These are phyloP conservation scores for Didymella keratinophila DNA, from an alignment of 2,329 filamentous ascomycete genomes.

Conservation along the genomic window DNA sequence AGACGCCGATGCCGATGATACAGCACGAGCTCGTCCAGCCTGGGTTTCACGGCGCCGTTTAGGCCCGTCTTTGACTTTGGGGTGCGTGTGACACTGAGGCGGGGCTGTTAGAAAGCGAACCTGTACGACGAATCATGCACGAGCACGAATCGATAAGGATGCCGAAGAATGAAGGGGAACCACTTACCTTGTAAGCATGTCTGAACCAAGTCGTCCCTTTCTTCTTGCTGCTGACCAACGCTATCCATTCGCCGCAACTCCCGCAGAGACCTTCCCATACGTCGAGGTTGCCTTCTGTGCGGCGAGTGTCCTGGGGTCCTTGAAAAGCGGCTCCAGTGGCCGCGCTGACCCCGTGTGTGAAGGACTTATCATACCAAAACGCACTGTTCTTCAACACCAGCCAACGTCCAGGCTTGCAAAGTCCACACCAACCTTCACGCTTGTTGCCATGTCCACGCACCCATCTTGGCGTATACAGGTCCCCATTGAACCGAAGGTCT, in stretches of 20 bases:
- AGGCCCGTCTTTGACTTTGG: conserved; percentile 54
- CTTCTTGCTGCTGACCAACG: conserved; percentile 84
- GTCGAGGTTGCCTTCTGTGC: conserved; percentile 81
- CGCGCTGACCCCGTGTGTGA: conserved; percentile 85
- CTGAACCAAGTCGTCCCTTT: conserved; percentile 93
- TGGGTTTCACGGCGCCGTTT: conserved; percentile 54
- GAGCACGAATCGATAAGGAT: conserved; percentile 13
- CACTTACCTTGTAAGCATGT: conserved; percentile 81
- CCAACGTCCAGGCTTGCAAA: conserved; percentile 87
- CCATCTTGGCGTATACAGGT: conserved; percentile 84
- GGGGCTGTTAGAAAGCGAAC: conserved; percentile 33
- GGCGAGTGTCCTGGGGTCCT: conserved; percentile 75
- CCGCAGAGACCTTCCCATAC: conserved; percentile 83
- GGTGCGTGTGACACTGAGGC: conserved; percentile 52
- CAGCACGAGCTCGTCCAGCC: conserved; percentile 47
- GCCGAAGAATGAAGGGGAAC: conserved; percentile 19
- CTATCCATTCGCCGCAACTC: conserved; percentile 81
- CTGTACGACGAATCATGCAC: conserved; percentile 24
- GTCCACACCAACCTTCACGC: conserved; percentile 87
- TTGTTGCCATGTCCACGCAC: conserved; percentile 87
- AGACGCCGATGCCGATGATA: conserved; percentile 45
- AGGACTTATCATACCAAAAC: conserved; percentile 93
- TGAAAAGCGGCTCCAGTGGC: conserved; percentile 81
- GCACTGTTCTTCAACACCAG: conserved; percentile 88
- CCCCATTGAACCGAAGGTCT: conserved; percentile 75